These are phyloP conservation scores for Camellia japonica DNA, from an alignment of 148 eudicot species.

Conservation along the genomic window DNA sequence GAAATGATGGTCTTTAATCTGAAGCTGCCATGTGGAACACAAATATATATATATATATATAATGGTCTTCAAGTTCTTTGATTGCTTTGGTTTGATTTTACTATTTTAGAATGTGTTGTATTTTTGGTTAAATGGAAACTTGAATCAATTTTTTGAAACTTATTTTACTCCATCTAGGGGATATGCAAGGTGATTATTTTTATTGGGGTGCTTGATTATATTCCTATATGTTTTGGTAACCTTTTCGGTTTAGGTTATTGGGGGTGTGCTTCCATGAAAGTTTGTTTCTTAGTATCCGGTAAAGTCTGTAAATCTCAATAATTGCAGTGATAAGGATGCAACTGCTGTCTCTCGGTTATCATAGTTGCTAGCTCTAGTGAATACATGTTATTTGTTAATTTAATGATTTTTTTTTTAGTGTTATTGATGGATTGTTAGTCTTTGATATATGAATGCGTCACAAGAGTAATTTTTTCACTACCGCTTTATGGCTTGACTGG, in stretches of 20 bases:
- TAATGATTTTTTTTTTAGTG: background rate
- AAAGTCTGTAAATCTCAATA: too few species aligned
- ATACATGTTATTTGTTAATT: too few species aligned
- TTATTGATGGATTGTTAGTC: background rate
- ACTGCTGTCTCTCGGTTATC: background rate
- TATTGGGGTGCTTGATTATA: background rate
- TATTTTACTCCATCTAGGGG: background rate
- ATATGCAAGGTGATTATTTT: background rate
- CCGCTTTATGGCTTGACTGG: background rate
- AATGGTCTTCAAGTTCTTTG: too few species aligned
- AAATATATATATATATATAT: too few species aligned
- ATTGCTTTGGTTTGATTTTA: too few species aligned
- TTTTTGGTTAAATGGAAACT: background rate
- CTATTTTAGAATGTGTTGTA: too few species aligned
- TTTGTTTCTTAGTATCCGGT: background rate
- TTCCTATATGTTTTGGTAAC: background rate
- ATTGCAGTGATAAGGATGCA: background rate
- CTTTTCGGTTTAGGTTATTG: background rate
- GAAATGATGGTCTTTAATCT: too few species aligned
- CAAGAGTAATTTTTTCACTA: background rate
- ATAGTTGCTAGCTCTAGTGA: background rate
- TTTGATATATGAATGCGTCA: background rate
- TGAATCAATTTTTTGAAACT: background rate
- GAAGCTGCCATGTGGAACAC: too few species aligned
- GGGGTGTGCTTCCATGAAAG: background rate